Evolutionary conservation across 139 green algal species (phyloP), one percentile per base, ranked within the genome.

Genomic region (Chlorella sp.): DNA sequence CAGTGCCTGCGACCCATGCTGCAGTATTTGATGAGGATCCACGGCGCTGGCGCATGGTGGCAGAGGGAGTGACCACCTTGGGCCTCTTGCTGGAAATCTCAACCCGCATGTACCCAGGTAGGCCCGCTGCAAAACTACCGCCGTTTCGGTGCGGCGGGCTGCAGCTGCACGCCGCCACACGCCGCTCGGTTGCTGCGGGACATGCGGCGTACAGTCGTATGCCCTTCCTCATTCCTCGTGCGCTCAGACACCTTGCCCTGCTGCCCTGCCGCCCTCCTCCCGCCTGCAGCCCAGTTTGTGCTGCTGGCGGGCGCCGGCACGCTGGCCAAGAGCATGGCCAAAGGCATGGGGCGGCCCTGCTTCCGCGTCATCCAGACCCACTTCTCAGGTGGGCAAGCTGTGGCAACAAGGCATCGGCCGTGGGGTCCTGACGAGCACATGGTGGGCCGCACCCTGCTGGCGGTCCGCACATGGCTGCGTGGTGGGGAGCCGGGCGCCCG

Each of bases 301-400:
- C 40, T 94, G 20, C 86, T 98, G 76, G 95, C 93, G 22, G 89
- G 90, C 14, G n/a, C 80, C 0, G 95, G 95, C 17, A 95, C 92
- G 77, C 92, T 98, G 26, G 81, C 89, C 17, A 93, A 92, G 75
- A 91, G 95, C 1, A 84, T 95, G 46, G 94, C 90, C 88, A 96
- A 96, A 72, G 93, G 93, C 85, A 94, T 97, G 87, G 93, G 91
- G 20, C 92, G 92, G 56, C 95, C 95, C 0, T 93, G 92, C 69
- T 98, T 98, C 89, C 83, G 95, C 32, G 94, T 97, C 46, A 90
- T 98, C n/a, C 94, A 97, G 87, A 92, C 92, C 24, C 92, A 98
- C 84, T 97, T 97, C 83, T 90, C 93, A 20, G 70, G 54, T 41
- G 2, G 13, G 73, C 34, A 16, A 8, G 20, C 62, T 69, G 62